Evolutionary conservation across 2,329 filamentous ascomycete genomes (phyloP).

Genomic region (Blastomyces silverae): DNA sequence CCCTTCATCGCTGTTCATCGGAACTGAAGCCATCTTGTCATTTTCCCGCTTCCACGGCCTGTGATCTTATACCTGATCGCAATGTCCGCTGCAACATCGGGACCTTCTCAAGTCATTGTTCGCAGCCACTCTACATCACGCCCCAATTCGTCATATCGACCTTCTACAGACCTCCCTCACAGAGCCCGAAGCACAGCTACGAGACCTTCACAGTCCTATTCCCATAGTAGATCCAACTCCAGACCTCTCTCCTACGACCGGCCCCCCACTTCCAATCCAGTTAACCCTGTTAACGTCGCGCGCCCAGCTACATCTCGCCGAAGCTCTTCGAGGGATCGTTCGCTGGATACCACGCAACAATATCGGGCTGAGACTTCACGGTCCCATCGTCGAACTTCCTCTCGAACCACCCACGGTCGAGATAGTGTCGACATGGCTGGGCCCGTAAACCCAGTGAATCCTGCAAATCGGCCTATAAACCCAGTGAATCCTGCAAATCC

Average conservation of each 20-base stretch:
- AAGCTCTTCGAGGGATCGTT: slow-evolving; percentile 58
- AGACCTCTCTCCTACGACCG: slow-evolving; percentile 41
- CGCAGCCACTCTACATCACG: slow-evolving; percentile 47
- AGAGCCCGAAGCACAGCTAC: slow-evolving; percentile 43
- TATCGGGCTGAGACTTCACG: slow-evolving; percentile 53
- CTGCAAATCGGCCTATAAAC: slow-evolving; percentile 34
- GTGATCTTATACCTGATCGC: slow-evolving; percentile 9
- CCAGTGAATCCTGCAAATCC: slow-evolving; percentile 32
- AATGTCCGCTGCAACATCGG: slow-evolving; percentile 44
- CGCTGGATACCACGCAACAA: slow-evolving; percentile 36
- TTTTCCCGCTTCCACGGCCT: slow-evolving; percentile 2
- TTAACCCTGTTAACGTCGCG: slow-evolving; percentile 54
- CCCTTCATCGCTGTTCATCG: background rate
- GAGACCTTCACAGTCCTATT: slow-evolving; percentile 36
- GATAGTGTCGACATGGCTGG: slow-evolving; percentile 41
- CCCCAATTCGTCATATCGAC: slow-evolving; percentile 40
- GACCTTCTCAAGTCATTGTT: slow-evolving; percentile 42
- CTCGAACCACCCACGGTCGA: slow-evolving; percentile 38
- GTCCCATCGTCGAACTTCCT: slow-evolving; percentile 38
- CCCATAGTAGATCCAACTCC: slow-evolving; percentile 33
- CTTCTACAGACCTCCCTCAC: slow-evolving; percentile 41
- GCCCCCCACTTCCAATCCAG: slow-evolving; percentile 43
- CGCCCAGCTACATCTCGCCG: slow-evolving; percentile 51
- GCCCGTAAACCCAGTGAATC: slow-evolving; percentile 28
- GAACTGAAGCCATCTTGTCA: background rate